Evolutionary conservation across 169 alveolate species (phyloP).

Genomic region (Plasmodium vinckei): DNA sequence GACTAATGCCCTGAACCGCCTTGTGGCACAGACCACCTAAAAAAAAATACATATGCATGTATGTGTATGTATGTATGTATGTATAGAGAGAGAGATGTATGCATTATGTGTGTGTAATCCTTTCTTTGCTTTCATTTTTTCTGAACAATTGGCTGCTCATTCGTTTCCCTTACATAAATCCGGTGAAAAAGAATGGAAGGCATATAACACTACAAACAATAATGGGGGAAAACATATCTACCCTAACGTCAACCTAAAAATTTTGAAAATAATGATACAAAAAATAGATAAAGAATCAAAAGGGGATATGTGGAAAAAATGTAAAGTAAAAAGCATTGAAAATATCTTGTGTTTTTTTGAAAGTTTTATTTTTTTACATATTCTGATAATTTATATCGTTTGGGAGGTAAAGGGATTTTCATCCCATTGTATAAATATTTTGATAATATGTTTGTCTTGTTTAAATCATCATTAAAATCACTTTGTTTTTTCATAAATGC

Average conservation of each 20-base stretch:
- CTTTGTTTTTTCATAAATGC: conserved; percentile 36
- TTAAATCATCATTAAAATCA: conserved; percentile 76
- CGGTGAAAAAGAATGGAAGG: conserved; percentile 53
- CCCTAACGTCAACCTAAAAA: conserved; percentile 53
- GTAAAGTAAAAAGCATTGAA: background rate
- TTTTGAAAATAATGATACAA: conserved; percentile 4
- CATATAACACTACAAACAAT: conserved; percentile 48
- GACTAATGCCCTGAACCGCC: conserved; percentile 12
- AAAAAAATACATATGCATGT: background rate
- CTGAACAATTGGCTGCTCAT: background rate
- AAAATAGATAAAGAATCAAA: background rate
- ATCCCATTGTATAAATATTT: conserved; percentile 78
- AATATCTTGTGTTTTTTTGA: background rate
- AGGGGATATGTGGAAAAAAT: conserved; percentile 4
- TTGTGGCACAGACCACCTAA: conserved; percentile 56
- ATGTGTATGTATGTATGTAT: background rate
- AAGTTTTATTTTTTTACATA: conserved; percentile 31
- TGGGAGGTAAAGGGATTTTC: conserved; percentile 84
- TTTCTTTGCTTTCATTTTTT: background rate
- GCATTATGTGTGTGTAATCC: background rate
- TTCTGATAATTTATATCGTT: conserved; percentile 44
- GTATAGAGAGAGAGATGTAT: no score
- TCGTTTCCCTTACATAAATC: conserved; percentile 42
- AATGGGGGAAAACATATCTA: conserved; percentile 58
- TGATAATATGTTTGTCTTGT: conserved; percentile 14